Evolutionary conservation across 2,329 filamentous ascomycete genomes (phyloP).

Genomic region (Fusarium sp.): DNA sequence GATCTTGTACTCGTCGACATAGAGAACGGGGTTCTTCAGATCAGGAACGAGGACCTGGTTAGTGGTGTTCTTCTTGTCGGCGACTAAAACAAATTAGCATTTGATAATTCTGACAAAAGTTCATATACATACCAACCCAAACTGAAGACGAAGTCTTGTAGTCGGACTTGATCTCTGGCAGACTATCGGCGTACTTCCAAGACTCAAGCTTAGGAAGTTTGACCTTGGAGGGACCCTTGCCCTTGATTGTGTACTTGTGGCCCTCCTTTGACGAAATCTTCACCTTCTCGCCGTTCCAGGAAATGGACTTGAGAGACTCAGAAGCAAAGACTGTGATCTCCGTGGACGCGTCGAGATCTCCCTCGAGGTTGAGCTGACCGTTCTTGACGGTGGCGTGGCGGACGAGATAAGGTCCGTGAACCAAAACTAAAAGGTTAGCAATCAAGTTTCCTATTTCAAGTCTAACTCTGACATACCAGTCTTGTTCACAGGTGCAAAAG

Average conservation of each 20-base stretch:
- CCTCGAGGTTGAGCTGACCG: constrained; percentile 57
- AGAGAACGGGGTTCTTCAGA: constrained; percentile 66
- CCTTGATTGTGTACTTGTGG: constrained; percentile 47
- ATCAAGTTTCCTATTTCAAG: fast-evolving
- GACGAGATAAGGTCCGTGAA: constrained; percentile 67
- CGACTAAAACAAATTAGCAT: constrained; percentile 46
- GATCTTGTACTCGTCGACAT: constrained; percentile 69
- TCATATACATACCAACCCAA: constrained; percentile 56
- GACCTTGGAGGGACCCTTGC: constrained; percentile 49
- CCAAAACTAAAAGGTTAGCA: constrained; percentile 55
- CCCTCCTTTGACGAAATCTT: constrained; percentile 47
- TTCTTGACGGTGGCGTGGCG: constrained; percentile 58
- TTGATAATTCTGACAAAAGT: fast-evolving
- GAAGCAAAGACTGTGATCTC: constrained; percentile 63
- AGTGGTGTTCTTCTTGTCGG: constrained; percentile 63
- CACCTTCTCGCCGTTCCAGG: constrained; percentile 63
- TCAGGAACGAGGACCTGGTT: constrained; percentile 61
- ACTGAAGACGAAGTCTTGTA: constrained; percentile 60
- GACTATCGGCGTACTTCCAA: constrained; percentile 63
- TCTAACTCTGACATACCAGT: constrained; percentile 53
- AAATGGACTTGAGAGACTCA: constrained; percentile 58
- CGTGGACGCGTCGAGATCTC: constrained; percentile 59
- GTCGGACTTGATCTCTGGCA: constrained; percentile 60
- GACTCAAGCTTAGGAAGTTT: constrained; percentile 57
- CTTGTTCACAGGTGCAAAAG: constrained; percentile 58